phyloP scores from a whole-genome alignment of 2,329 filamentous ascomycete species.

The Hortaea sp. region DNA sequence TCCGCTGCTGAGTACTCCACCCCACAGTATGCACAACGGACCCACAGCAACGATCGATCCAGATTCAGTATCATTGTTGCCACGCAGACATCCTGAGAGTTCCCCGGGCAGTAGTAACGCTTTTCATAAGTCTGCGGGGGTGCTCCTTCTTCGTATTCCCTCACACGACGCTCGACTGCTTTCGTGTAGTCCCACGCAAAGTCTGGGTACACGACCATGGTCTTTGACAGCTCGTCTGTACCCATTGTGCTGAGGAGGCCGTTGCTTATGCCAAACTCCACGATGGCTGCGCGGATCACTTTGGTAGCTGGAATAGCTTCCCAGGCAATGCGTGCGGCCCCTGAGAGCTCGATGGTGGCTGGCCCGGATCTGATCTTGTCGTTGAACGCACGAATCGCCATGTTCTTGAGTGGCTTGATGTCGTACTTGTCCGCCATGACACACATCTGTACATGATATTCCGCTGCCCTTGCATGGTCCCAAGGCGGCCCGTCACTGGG shows the following conservation, averaged over 20 bases:
- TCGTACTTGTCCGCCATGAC: slow-evolving; percentile 3
- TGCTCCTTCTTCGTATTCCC: not conserved
- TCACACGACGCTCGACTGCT: not conserved
- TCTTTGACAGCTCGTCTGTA: not conserved
- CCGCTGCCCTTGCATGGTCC: not conserved
- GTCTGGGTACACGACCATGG: not conserved
- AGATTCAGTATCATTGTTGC: no score
- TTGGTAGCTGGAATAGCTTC: not conserved
- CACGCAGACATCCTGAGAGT: no score
- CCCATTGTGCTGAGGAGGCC: not conserved
- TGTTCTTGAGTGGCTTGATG: not conserved
- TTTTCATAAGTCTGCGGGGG: not conserved
- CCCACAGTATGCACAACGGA: no score
- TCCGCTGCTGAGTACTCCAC: no score
- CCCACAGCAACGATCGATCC: no score
- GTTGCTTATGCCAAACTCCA: not conserved
- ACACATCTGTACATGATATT: slow-evolving; percentile 1
- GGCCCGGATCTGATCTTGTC: no score
- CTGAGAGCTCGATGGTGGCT: not conserved
- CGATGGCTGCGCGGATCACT: not conserved
- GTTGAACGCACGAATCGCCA: not conserved
- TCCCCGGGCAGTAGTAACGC: not conserved
- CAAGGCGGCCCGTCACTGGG: not conserved
- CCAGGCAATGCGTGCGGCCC: not conserved
- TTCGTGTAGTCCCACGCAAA: not conserved